Evolutionary conservation across 345 rosid genomes (phyloP).

Genomic region (Eucalyptus shirleyi): DNA sequence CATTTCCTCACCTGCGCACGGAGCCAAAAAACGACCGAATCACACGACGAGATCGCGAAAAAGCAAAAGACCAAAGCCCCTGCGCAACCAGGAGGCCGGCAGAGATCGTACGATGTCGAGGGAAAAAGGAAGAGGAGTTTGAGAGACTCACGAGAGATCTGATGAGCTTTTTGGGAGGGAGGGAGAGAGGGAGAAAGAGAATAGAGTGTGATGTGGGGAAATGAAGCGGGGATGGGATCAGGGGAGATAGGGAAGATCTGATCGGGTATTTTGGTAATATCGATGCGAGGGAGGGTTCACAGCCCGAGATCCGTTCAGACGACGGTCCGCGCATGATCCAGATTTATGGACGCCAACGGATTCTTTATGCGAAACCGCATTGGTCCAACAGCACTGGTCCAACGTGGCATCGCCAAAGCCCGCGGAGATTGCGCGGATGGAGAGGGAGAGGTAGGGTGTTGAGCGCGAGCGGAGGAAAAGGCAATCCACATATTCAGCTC

Average conservation of each 20-base stretch:
- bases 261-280: neutral
- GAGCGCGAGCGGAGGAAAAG: neutral
- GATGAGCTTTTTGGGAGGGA: neutral
- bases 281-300: neutral
- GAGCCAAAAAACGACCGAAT: neutral
- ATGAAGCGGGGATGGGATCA: neutral
- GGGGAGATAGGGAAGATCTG: neutral
- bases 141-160: neutral
- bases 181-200: neutral
- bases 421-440: neutral
- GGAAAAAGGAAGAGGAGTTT: neutral
- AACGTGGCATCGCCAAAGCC: no score
- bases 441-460: neutral
- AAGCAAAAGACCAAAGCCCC: neutral
- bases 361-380: neutral
- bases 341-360: neutral
- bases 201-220: neutral
- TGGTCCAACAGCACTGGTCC: neutral
- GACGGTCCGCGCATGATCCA: neutral
- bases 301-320: neutral
- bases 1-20: slow-evolving; percentile 38
- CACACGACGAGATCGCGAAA: neutral
- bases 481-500: neutral
- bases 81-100: neutral
- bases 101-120: neutral